Conservation (phyloP, 176 grass and related monocot species). For the Chrysopogon serrulatus region DNA sequence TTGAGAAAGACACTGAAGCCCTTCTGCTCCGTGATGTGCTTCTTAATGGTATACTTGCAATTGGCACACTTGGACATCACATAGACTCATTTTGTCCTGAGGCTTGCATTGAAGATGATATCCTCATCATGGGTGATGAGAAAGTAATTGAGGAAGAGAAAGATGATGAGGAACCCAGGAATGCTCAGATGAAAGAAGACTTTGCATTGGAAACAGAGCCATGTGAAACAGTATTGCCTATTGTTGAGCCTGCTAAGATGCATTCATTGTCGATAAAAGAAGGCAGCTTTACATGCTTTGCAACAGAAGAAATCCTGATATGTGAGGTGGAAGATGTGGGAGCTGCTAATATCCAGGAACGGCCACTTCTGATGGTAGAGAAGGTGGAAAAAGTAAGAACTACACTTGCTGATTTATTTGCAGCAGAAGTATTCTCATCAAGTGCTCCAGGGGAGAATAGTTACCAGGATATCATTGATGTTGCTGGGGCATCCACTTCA, state of each 20-base stretch:
- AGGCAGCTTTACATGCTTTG: constrained; percentile 27
- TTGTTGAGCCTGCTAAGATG: constrained; percentile 29
- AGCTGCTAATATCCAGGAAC: constrained; percentile 53
- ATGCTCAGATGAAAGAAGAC: constrained; percentile 6
- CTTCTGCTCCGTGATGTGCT: constrained; percentile 85
- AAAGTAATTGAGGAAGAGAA: constrained; percentile 31
- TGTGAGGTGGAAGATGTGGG: constrained; percentile 27
- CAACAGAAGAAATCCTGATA: constrained; percentile 24
- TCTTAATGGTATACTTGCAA: constrained; percentile 70
- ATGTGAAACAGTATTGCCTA: constrained; percentile 14
- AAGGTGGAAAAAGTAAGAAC: constrained; percentile 73
- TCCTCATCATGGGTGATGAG: constrained; percentile 12
- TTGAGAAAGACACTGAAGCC: constrained; percentile 78
- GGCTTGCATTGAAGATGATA: constrained; percentile 23
- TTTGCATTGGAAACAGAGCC: neutral
- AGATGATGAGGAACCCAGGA: constrained; percentile 20
- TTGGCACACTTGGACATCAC: constrained; percentile 76
- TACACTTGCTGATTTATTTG: constrained; percentile 95
- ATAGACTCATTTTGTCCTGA: constrained; percentile 39
- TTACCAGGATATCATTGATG: constrained; percentile 11
- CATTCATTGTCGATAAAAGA: constrained; percentile 42
- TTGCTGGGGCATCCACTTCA: constrained; percentile 21
- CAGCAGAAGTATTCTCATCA: constrained; percentile 55
- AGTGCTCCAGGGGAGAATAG: constrained; percentile 25
- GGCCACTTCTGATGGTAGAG: constrained; percentile 67